Base-by-base conservation (phyloP, 371 early-diverging fungal species). In the Thermomucor indicae-seudaticae region DNA sequence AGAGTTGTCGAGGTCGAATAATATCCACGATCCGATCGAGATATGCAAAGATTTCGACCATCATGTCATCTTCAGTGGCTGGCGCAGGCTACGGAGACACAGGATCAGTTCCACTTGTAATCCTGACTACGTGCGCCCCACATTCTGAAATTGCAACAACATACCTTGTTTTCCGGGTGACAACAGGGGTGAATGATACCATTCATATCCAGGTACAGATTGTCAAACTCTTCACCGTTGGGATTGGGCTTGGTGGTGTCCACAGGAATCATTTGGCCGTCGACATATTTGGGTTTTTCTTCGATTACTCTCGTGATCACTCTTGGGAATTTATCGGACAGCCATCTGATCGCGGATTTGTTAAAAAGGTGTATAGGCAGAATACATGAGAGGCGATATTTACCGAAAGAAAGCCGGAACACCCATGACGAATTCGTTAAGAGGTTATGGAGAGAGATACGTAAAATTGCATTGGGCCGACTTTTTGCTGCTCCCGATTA, bases 131-230 rank as follows among this genome's bases (percentile, higher is more conserved):
- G 22, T 17, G 31, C 8, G 7, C 14, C 7, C 32, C 14, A 14
- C 32, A 14, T 32, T 46, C 12, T 3, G 22, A 38, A 37, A 10
- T 37, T 37, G 37, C 4, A 5, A 10, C 5, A 16, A 3, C 11
- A 5, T 68, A 80, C 90, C 68, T 92, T 90, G 58, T 87, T 84
- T 59, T 95, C 93, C 3, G 97, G 95, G 62, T 98, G 96, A 59
- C 92, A 91, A 70, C 99, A 99, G 29, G 93, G 95, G 70, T 99
- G 99, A 67, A 99, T 92, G 78, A 99, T 96, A 49, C 97, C 99
- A 71, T 99, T 99, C 93, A 99, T 96, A 65, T 99, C 99, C 51
- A 99, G 72, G 70, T 99, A 99, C 28, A 99, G 75, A 70, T 94
- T 95, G 71, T 99, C 99, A 57, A 86, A 86, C 63, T 96, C 96